Conservation (phyloP, 108 stramenopile species). For the Cafeteria roenbergensis region DNA sequence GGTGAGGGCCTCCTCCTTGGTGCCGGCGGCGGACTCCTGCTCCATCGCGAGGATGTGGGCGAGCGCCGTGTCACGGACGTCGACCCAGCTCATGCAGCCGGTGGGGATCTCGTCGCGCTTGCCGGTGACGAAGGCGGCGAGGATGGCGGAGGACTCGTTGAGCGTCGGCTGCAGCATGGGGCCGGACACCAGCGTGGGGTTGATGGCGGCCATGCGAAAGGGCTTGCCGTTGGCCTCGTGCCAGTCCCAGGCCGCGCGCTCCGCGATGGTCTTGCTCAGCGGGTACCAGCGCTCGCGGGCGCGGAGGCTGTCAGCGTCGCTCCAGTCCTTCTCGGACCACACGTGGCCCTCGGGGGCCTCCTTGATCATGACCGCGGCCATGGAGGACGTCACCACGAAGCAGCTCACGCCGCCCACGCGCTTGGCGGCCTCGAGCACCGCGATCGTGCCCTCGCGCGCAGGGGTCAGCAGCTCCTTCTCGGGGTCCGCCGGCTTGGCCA, state of each 20-base stretch:
- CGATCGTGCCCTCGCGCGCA: constrained; percentile 26
- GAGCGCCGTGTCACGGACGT: constrained; percentile 15
- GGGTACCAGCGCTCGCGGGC: constrained; percentile 1
- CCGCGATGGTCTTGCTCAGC: constrained; percentile 9
- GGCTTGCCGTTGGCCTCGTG: constrained; percentile 1
- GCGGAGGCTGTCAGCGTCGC: background rate
- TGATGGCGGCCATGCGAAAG: constrained; percentile 2
- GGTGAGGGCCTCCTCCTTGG: background rate
- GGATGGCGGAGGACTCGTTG: constrained; percentile 7
- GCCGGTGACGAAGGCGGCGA: background rate
- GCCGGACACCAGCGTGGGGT: constrained; percentile 10
- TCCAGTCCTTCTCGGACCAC: constrained; percentile 5
- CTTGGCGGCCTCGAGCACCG: constrained; percentile 15
- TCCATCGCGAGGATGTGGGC: constrained; percentile 9
- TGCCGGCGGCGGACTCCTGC: too few relatives aligned
- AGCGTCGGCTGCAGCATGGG: constrained; percentile 10
- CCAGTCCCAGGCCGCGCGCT: constrained; percentile 8
- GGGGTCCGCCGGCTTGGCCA: background rate
- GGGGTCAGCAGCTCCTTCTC: constrained; percentile 23
- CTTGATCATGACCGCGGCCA: background rate
- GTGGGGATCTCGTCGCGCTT: background rate
- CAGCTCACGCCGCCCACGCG: constrained; percentile 4
- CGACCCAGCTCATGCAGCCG: background rate
- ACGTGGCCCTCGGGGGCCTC: constrained; percentile 9
- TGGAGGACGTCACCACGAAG: constrained; percentile 11